Percentiles rank a stretch among this genome's conserved stretches.
phyloP scores from a whole-genome alignment of 2,329 filamentous ascomycete genomes.

The Botryotinia globosa region DNA sequence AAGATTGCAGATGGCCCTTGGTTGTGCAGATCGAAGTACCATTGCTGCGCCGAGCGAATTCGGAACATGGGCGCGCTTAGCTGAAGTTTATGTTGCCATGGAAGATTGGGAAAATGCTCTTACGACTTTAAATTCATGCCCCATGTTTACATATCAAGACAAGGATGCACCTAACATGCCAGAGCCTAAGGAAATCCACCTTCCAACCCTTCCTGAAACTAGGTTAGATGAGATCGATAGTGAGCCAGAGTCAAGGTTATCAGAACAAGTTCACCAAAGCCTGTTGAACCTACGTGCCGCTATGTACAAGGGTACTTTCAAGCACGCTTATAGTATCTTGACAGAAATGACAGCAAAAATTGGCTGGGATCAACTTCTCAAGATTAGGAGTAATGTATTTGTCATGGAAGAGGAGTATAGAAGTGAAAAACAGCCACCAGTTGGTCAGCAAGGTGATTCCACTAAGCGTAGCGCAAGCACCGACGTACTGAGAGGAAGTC shows the following conservation, averaged over 20 bases:
- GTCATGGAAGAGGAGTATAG: slow-evolving; percentile 99
- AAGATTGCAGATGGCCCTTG: slow-evolving; percentile 79
- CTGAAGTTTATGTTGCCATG: slow-evolving; percentile 88
- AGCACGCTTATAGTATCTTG: slow-evolving; percentile 88
- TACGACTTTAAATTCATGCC: slow-evolving; percentile 94
- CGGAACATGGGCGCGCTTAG: slow-evolving; percentile 89
- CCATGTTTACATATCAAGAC: slow-evolving; percentile 99
- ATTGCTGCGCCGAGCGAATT: slow-evolving; percentile 96
- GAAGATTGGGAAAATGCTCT: slow-evolving; percentile 97
- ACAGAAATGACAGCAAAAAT: slow-evolving; percentile 97
- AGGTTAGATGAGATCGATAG: slow-evolving; percentile 95
- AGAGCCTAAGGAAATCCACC: slow-evolving; percentile 80
- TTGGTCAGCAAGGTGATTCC: slow-evolving; percentile 43
- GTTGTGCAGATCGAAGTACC: slow-evolving; percentile 91
- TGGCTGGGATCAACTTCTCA: slow-evolving; percentile 94
- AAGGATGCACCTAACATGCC: slow-evolving; percentile 95
- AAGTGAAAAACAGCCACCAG: slow-evolving; percentile 71
- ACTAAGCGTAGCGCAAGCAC: slow-evolving; percentile 71
- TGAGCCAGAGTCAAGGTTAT: slow-evolving; percentile 75
- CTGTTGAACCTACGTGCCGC: slow-evolving; percentile 82
- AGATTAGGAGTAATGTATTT: slow-evolving; percentile 93
- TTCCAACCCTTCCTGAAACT: slow-evolving; percentile 85
- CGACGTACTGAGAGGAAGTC: slow-evolving; percentile 70
- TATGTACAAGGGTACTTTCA: slow-evolving; percentile 90
- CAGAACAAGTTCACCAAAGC: slow-evolving; percentile 83